Evolutionary conservation across 73 alveolate genomes (phyloP).

Genomic region (Halteria grandinella): DNA sequence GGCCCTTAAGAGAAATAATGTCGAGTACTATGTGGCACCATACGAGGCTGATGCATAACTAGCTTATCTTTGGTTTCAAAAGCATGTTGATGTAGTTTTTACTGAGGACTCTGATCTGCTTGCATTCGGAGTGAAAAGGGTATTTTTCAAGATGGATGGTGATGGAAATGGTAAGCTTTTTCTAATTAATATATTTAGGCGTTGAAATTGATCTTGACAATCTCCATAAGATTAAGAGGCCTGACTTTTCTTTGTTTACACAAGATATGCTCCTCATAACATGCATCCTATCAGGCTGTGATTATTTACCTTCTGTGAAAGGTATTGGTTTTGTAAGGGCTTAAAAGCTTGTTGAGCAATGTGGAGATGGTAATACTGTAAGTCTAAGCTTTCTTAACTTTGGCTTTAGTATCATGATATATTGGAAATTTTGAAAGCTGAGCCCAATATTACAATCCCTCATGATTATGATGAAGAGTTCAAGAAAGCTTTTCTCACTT

Average conservation of each 20-base stretch:
- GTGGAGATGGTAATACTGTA: constrained; percentile 23
- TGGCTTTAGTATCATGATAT: constrained; percentile 43
- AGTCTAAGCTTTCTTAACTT: background rate
- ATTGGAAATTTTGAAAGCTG: constrained; percentile 54
- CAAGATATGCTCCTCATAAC: constrained; percentile 81
- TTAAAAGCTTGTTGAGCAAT: constrained; percentile 62
- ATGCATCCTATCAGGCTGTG: constrained; percentile 96
- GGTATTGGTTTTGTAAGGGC: constrained; percentile 86
- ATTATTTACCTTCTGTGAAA: constrained; percentile 84
- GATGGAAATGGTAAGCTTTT: constrained; percentile 38
- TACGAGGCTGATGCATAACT: constrained; percentile 99
- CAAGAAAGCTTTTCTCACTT: constrained; percentile 92
- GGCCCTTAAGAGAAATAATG: constrained; percentile 28
- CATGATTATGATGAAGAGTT: constrained; percentile 83
- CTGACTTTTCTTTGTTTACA: constrained; percentile 80
- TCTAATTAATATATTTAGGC: constrained; percentile 53
- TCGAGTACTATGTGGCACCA: constrained; percentile 96
- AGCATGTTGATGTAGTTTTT: constrained; percentile 88
- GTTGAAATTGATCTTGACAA: constrained; percentile 74
- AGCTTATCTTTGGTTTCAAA: constrained; percentile 85
- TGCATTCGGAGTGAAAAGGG: constrained; percentile 92
- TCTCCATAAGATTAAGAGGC: constrained; percentile 69
- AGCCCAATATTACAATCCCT: constrained; percentile 70
- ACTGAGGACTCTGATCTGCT: constrained; percentile 99
- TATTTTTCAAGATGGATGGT: constrained; percentile 83